These are phyloP conservation scores for Marasmius oreades DNA, from an alignment of 1,284 basidiomycete genomes.

Conservation along the genomic window DNA sequence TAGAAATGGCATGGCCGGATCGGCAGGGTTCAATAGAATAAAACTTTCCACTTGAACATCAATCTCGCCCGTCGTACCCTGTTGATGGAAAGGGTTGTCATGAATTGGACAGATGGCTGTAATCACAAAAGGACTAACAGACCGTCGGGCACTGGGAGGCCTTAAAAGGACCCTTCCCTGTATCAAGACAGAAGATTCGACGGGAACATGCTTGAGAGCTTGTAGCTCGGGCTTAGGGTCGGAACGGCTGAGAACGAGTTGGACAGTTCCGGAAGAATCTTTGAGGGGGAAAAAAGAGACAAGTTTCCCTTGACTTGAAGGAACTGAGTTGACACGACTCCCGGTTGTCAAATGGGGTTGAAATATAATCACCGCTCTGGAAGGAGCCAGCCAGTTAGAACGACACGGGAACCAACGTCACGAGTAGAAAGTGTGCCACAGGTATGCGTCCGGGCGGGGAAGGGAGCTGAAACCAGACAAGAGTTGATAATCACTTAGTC, in stretches of 20 bases:
- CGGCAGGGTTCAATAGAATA: conserved; percentile 78
- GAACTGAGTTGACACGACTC: conserved; percentile 27
- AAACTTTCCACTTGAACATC: conserved; percentile 76
- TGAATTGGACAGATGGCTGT: conserved; percentile 19
- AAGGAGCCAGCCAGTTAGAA: conserved; percentile 77
- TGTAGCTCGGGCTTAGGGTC: conserved; percentile 33
- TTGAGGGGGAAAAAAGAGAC: conserved; percentile 80
- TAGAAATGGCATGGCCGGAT: conserved; percentile 69
- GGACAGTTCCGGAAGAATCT: conserved; percentile 72
- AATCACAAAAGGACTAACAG: conserved; percentile 35
- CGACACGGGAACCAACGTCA: conserved; percentile 57
- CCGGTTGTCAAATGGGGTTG: conserved; percentile 24
- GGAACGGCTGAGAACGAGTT: conserved; percentile 65
- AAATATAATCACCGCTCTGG: conserved; percentile 58
- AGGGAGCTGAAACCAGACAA: conserved; percentile 45
- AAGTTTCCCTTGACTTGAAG: conserved; percentile 62
- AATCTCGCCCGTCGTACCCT: conserved; percentile 69
- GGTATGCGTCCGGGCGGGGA: conserved; percentile 59
- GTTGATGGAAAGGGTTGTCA: conserved; percentile 14
- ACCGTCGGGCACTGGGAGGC: conserved; percentile 57
- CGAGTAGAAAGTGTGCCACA: conserved; percentile 57
- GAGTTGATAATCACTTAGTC: background rate
- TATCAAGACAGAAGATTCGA: conserved; percentile 76
- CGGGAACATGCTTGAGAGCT: conserved; percentile 57
- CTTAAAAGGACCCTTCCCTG: conserved; percentile 66